phyloP scores from a whole-genome alignment of 2,329 filamentous ascomycete species.

The Hymenoscyphus repandus region DNA sequence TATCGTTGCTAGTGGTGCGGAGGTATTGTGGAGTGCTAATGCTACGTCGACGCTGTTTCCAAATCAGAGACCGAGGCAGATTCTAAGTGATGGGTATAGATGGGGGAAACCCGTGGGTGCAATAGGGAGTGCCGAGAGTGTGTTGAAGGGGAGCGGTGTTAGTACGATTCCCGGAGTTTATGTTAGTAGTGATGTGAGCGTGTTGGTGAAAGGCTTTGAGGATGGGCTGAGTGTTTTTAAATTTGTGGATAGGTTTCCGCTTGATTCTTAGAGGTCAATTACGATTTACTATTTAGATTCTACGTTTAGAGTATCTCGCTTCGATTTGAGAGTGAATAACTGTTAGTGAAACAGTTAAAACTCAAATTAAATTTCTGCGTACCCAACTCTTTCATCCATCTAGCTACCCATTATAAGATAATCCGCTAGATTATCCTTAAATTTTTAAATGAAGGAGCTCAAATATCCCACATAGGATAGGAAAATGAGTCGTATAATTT shows the following conservation, averaged over 20 bases:
- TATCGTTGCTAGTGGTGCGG: conserved; percentile 51
- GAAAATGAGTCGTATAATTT: too few relatives aligned
- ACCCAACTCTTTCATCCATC: too few relatives aligned
- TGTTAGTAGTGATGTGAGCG: conserved; percentile 23
- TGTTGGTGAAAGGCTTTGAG: conserved; percentile 43
- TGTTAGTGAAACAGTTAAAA: too few relatives aligned
- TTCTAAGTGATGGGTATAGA: conserved; percentile 56
- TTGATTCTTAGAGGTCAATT: conserved; percentile 37
- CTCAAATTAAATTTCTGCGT: too few relatives aligned
- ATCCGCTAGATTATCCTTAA: too few relatives aligned
- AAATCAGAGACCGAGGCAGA: conserved; percentile 55
- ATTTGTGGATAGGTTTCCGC: conserved; percentile 58
- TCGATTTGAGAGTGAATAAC: too few relatives aligned
- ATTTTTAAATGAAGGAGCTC: background rate
- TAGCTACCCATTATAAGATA: too few relatives aligned
- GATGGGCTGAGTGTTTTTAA: conserved; percentile 59
- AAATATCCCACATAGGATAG: background rate
- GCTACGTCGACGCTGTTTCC: conserved; percentile 54
- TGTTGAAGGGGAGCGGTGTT: conserved; percentile 22
- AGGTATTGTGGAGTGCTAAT: conserved; percentile 43
- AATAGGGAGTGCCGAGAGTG: conserved; percentile 40
- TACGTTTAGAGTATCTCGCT: too few relatives aligned
- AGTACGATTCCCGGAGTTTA: conserved; percentile 41
- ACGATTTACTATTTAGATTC: too few relatives aligned
- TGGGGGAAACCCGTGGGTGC: conserved; percentile 67